Conservation (phyloP, 2,329 filamentous ascomycete genomes). For the Raffaelea ambrosiae region DNA sequence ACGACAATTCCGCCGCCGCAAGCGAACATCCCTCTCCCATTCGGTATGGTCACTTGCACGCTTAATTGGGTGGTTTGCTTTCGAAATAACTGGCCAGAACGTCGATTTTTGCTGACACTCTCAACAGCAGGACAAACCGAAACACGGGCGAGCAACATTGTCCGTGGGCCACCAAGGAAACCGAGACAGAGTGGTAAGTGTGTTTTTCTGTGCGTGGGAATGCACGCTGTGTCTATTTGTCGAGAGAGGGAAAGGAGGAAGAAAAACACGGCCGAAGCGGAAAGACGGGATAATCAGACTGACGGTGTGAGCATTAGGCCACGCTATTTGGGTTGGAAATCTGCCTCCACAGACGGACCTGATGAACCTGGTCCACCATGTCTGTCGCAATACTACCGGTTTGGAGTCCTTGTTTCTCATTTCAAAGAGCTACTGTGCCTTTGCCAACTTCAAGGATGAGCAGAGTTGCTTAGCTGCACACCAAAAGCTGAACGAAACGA, state of each 20-base stretch:
- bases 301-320: conserved; percentile 40
- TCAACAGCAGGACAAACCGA: neutral
- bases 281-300: no score
- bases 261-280: no score
- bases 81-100: no score
- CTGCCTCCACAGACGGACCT: conserved; percentile 76
- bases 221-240: no score
- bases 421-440: conserved; percentile 94
- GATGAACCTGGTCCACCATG: conserved; percentile 80
- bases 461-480: conserved; percentile 67
- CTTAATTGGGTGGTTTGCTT: no score
- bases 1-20: conserved; percentile 30
- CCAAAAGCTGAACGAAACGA: conserved; percentile 79
- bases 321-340: conserved; percentile 95
- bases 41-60: no score
- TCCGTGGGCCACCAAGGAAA: conserved; percentile 46
- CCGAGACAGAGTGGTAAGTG: conserved; percentile 53
- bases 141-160: conserved; percentile 17
- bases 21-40: neutral
- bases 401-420: conserved; percentile 90
- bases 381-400: conserved; percentile 68
- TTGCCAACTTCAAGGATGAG: conserved; percentile 89
- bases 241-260: no score
- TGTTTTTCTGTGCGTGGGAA: neutral
- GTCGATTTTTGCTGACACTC: neutral